Evolutionary conservation across 805 yeast species (phyloP).

Genomic region (Ogataea pini): DNA sequence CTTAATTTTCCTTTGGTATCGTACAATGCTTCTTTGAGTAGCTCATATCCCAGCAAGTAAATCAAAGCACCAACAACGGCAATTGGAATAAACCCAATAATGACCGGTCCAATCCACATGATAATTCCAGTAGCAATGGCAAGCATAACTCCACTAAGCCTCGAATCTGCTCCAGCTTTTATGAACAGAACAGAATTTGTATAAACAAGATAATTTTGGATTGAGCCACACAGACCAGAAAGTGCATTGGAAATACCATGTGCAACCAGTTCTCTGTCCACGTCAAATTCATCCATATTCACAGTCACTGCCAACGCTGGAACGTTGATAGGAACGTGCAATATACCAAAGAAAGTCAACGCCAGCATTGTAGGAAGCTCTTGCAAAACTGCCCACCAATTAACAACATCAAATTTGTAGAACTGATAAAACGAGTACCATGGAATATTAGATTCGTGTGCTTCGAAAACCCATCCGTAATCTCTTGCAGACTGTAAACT

Average conservation of each 20-base stretch:
- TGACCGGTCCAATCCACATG: constrained; percentile 85
- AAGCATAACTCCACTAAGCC: constrained; percentile 86
- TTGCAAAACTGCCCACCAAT: constrained; percentile 66
- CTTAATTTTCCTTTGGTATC: constrained; percentile 82
- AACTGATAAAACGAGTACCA: constrained; percentile 86
- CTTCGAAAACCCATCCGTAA: constrained; percentile 81
- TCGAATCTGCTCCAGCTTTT: constrained; percentile 89
- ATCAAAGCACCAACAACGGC: constrained; percentile 95
- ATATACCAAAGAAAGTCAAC: constrained; percentile 88
- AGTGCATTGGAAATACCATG: constrained; percentile 90
- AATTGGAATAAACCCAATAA: constrained; percentile 93
- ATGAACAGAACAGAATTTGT: constrained; percentile 91
- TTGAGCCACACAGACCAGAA: constrained; percentile 82
- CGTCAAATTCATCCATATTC: constrained; percentile 83
- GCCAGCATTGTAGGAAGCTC: constrained; percentile 95
- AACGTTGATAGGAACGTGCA: constrained; percentile 96
- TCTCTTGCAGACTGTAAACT: constrained; percentile 61
- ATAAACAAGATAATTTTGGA: constrained; percentile 92
- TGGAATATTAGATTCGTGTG: constrained; percentile 66
- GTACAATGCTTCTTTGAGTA: constrained; percentile 78
- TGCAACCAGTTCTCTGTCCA: constrained; percentile 89
- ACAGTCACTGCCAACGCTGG: constrained; percentile 94
- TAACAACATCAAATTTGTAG: constrained; percentile 69
- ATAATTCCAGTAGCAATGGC: constrained; percentile 79
- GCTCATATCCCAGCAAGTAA: constrained; percentile 86